These are phyloP conservation scores for Raffaelea ambrosiae DNA, from an alignment of 2,329 filamentous ascomycete genomes.

Conservation along the genomic window DNA sequence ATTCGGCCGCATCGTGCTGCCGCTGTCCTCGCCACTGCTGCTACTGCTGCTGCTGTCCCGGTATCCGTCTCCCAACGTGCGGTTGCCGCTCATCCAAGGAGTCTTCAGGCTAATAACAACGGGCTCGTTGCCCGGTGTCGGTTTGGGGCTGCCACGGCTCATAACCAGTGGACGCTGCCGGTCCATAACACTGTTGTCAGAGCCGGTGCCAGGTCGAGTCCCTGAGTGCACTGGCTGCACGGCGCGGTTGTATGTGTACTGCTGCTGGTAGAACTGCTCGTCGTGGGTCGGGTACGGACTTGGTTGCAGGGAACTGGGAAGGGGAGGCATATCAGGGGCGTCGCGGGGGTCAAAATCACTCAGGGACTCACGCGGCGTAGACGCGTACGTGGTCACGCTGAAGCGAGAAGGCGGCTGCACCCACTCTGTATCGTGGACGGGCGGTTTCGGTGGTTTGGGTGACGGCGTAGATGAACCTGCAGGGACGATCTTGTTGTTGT, in stretches of 20 bases:
- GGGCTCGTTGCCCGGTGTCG: constrained; percentile 14
- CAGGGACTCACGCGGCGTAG: constrained; percentile 33
- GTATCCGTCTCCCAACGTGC: constrained; percentile 4
- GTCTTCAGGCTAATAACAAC: constrained; percentile 26
- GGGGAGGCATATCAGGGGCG: constrained; percentile 10
- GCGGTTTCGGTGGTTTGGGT: constrained; percentile 10
- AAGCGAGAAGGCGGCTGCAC: constrained; percentile 51
- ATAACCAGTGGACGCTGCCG: constrained; percentile 26
- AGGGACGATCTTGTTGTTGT: constrained; percentile 10
- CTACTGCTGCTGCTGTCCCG: constrained; percentile 2
- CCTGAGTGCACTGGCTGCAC: constrained; percentile 5
- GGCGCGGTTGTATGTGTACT: neutral
- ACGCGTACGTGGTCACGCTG: constrained; percentile 54
- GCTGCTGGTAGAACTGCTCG: neutral
- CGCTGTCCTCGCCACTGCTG: constrained; percentile 6
- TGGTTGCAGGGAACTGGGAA: constrained; percentile 5
- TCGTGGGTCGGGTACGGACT: neutral
- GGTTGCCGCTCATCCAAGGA: constrained; percentile 17
- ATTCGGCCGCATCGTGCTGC: neutral
- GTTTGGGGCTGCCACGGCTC: constrained; percentile 11
- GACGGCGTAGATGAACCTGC: neutral
- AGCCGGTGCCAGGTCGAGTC: neutral
- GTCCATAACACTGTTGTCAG: constrained; percentile 25
- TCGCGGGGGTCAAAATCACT: constrained; percentile 7
- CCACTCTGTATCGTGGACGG: constrained; percentile 25